Conservation (phyloP, 371 early-diverging fungal species). For the Parasitella parasitica region DNA sequence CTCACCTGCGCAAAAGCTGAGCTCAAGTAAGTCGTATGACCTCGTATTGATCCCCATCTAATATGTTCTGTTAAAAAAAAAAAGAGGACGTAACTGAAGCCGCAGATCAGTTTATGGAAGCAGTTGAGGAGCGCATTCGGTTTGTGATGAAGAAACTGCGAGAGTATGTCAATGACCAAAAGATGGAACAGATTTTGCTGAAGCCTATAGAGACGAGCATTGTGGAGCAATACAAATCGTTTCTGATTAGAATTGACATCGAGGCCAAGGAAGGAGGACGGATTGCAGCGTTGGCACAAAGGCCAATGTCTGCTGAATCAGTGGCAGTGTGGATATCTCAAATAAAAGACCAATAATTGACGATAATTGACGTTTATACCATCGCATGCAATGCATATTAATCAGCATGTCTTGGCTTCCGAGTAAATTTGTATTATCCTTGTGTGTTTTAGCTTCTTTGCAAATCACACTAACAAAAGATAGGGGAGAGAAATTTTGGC, state of each 20-base stretch:
- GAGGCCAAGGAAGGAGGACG: conserved; percentile 48
- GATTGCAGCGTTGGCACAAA: conserved; percentile 6
- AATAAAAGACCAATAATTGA: conserved; percentile 13
- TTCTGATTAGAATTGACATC: conserved; percentile 52
- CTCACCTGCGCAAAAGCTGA: neutral
- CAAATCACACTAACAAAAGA: neutral
- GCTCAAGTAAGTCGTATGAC: conserved; percentile 8
- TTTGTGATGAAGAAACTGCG: conserved; percentile 59
- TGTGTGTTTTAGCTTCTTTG: neutral
- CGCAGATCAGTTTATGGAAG: conserved; percentile 55
- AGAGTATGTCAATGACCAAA: conserved; percentile 72
- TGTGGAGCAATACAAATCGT: conserved; percentile 67
- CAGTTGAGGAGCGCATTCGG: conserved; percentile 52
- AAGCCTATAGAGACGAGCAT: conserved; percentile 72
- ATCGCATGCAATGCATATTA: neutral
- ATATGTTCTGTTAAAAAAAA: neutral
- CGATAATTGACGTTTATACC: neutral
- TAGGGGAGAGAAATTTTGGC: too few species aligned
- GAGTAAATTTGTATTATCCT: too few species aligned
- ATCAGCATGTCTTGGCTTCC: neutral
- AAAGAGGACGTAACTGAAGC: conserved; percentile 26
- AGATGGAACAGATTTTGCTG: conserved; percentile 74
- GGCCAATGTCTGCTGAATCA: conserved; percentile 18
- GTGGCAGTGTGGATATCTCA: conserved; percentile 26
- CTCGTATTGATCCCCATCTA: neutral